Base-by-base conservation (phyloP, 148 eudicot species). In the Rhododendron ferrugineum region DNA sequence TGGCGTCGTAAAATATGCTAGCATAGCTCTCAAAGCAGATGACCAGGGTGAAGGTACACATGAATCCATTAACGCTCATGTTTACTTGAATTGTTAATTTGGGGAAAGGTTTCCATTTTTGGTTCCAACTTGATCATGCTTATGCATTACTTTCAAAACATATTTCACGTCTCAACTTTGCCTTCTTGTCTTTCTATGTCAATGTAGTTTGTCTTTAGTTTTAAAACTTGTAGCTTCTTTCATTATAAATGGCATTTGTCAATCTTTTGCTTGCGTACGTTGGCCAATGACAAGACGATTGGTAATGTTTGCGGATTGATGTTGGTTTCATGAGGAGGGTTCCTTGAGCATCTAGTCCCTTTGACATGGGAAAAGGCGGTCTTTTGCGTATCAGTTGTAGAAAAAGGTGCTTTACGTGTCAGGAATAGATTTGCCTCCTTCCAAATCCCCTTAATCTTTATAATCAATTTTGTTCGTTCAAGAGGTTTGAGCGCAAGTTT, bases 41-140 rank as follows among this genome's bases (percentile, higher is more conserved):
- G 96, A 94, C 83, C 94, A 92, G 84, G 95, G 96, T 77, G 94
- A 92, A 92, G 94, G 96, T 93, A 92, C 79, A 32, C 44, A 66
- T 14, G 36, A 32, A 16, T 68, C 14, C 13, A 47, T 40, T 0
- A 20, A 16, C 32, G 49, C 34, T 85, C 26, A 8, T 34, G 26
- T 26, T 85, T 79, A 22, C 64, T 10, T 46, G 22, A 28, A 64
- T 79, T 5, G 14, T 36, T 85, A 52, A 64, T 13, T 78, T 64
- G 58, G 28, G 26, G 28, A 22, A 8, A 62, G 20, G 8, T 22
- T 73, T 18, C n/a, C 68, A 37, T 74, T 76, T 76, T 37, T 3
- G 26, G 13, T 77, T 23, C 80, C 80, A 26, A 78, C n/a, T 47
- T 78, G 81, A 18, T 5, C 18, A 42, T 44, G 16, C 28, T 3